These are phyloP conservation scores for Pycnococcus provasolii DNA, from an alignment of 139 green algal genomes.

Conservation along the genomic window DNA sequence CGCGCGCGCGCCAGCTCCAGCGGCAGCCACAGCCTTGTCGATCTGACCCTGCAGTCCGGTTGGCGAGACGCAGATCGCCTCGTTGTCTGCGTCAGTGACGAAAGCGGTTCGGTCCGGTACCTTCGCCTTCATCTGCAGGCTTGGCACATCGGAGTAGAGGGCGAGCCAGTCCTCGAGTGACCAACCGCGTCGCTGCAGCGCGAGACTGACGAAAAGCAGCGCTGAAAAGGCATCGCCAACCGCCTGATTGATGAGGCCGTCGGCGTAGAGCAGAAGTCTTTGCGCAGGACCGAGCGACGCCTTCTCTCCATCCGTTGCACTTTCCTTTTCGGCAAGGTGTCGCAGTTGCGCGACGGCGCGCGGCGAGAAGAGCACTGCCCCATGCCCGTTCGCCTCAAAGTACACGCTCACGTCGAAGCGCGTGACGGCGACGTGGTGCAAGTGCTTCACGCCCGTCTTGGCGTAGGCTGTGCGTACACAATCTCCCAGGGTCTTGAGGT, in stretches of 20 bases:
- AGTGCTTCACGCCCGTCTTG: constrained; percentile 85
- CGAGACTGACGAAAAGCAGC: constrained; percentile 61
- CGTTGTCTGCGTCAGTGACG: constrained; percentile 58
- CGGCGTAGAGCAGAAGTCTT: constrained; percentile 24
- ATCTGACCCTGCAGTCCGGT: constrained; percentile 57
- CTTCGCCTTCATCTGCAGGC: constrained; percentile 65
- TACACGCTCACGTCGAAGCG: constrained; percentile 89
- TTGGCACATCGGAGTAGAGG: constrained; percentile 82
- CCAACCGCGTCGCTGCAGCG: constrained; percentile 35
- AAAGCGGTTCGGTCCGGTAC: constrained; percentile 56
- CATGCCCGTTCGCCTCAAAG: constrained; percentile 97
- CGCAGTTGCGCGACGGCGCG: constrained; percentile 1
- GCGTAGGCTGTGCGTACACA: constrained; percentile 18
- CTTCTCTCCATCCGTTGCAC: neutral
- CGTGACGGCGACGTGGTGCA: constrained; percentile 62
- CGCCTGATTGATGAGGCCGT: constrained; percentile 70
- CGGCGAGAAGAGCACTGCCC: constrained; percentile 78
- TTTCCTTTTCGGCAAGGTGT: neutral
- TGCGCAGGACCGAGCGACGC: neutral
- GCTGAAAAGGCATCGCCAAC: constrained; percentile 82
- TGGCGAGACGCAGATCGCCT: constrained; percentile 40
- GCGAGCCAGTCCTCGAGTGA: constrained; percentile 56
- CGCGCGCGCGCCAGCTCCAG: constrained; percentile 32
- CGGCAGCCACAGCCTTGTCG: constrained; percentile 33
- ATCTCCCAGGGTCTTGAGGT: constrained; percentile 17